These are phyloP conservation scores for Nissolia schottii DNA, from an alignment of 306 rosid species.

Conservation along the genomic window DNA sequence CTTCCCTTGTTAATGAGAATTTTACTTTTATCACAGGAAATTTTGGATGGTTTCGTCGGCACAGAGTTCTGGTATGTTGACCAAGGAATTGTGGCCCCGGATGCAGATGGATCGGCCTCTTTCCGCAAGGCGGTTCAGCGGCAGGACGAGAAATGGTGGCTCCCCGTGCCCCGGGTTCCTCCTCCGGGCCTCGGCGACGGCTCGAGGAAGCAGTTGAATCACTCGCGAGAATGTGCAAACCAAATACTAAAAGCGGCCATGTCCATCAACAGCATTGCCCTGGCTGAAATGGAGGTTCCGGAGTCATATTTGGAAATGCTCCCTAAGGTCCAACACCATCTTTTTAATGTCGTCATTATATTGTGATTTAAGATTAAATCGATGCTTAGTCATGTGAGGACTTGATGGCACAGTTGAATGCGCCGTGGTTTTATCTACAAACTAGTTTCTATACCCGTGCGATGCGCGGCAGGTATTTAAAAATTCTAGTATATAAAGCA, in stretches of 20 bases:
- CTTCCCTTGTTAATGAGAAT: not conserved
- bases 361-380: not conserved
- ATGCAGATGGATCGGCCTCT: conserved; percentile 74
- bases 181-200: conserved; percentile 65
- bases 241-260: conserved; percentile 85
- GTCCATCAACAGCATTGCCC: conserved; percentile 75
- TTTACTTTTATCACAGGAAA: conserved; percentile 45
- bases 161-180: conserved; percentile 88
- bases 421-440: not conserved
- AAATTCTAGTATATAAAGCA: no score
- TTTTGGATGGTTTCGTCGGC: conserved; percentile 57
- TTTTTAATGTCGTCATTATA: not conserved
- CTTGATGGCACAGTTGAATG: not conserved
- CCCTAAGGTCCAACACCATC: conserved; percentile 54
- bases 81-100: conserved; percentile 77
- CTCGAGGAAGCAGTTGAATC: conserved; percentile 76
- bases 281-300: conserved; percentile 89
- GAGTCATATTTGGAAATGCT: conserved; percentile 79
- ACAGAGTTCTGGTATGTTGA: conserved; percentile 96
- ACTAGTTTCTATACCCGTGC: no score
- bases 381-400: not conserved
- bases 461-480: no score
- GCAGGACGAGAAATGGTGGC: conserved; percentile 99
- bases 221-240: conserved; percentile 71
- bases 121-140: conserved; percentile 69